phyloP scores from a whole-genome alignment of 192 early-diverging fungal species.

The Coemansia sp. region DNA sequence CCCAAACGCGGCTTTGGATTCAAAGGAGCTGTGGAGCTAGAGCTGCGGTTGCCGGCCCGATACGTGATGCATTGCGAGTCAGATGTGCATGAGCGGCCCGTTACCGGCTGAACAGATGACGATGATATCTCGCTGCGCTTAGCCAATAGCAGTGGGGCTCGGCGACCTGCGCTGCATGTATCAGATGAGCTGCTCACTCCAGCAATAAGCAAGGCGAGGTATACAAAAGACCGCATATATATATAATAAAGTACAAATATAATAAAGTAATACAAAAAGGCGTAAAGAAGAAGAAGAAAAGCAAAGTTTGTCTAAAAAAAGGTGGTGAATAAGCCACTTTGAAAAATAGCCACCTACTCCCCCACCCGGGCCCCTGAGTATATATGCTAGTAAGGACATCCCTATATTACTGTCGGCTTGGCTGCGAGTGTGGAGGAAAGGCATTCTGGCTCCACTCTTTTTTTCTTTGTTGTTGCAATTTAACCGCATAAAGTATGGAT shows the following conservation, averaged over 20 bases:
- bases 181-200: conserved; percentile 1
- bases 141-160: neutral
- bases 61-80: conserved; percentile 48
- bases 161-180: conserved; percentile 10
- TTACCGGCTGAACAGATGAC: neutral
- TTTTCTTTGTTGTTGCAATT: neutral
- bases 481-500: neutral
- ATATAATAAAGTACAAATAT: neutral
- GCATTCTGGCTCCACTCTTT: conserved; percentile 1
- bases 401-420: neutral
- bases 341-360: neutral
- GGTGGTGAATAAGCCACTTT: neutral
- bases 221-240: conserved; percentile 9
- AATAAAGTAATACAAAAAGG: neutral
- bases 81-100: conserved; percentile 27
- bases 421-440: neutral
- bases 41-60: conserved; percentile 27
- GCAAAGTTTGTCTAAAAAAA: conserved; percentile 1
- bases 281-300: neutral
- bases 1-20: conserved; percentile 41
- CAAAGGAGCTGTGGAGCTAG: neutral
- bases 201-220: conserved; percentile 4
- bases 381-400: neutral
- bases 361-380: neutral
- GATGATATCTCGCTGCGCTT: conserved; percentile 2